Evolutionary conservation across 2,329 filamentous ascomycete genomes (phyloP).

Genomic region (Fusarium sp.): DNA sequence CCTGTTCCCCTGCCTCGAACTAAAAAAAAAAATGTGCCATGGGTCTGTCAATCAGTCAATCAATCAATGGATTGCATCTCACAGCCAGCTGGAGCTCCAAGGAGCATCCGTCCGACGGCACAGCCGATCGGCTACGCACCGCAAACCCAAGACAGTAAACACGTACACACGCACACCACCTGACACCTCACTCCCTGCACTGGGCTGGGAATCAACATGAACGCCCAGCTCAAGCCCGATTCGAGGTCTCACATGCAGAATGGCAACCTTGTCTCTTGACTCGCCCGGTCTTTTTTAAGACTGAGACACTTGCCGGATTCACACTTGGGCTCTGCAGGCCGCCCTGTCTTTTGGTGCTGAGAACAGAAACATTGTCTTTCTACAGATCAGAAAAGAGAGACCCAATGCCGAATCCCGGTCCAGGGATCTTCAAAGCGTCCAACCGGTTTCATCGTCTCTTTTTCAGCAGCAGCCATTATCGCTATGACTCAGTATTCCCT

Average conservation of each 20-base stretch:
- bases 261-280: not conserved
- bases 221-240: slow-evolving; percentile 4
- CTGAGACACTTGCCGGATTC: slow-evolving; percentile 7
- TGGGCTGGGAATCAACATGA: not conserved
- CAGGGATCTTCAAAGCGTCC: not conserved
- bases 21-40: not conserved
- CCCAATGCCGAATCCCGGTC: not conserved
- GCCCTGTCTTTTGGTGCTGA: not conserved
- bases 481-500: not conserved
- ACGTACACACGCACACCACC: slow-evolving; percentile 7
- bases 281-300: not conserved
- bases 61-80: not conserved
- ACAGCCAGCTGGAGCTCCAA: not conserved
- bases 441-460: not conserved
- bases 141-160: slow-evolving; percentile 23
- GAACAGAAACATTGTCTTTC: slow-evolving; percentile 4
- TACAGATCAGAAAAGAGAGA: not conserved
- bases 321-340: slow-evolving; percentile 9
- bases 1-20: slow-evolving; percentile 9
- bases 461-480: not conserved
- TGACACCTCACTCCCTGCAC: not conserved
- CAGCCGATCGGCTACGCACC: slow-evolving; percentile 28
- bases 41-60: not conserved
- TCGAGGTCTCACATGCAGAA: slow-evolving; percentile 3
- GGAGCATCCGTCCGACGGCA: slow-evolving; percentile 6